Conservation (phyloP, 345 rosid species). For the Arabis hirsuta region DNA sequence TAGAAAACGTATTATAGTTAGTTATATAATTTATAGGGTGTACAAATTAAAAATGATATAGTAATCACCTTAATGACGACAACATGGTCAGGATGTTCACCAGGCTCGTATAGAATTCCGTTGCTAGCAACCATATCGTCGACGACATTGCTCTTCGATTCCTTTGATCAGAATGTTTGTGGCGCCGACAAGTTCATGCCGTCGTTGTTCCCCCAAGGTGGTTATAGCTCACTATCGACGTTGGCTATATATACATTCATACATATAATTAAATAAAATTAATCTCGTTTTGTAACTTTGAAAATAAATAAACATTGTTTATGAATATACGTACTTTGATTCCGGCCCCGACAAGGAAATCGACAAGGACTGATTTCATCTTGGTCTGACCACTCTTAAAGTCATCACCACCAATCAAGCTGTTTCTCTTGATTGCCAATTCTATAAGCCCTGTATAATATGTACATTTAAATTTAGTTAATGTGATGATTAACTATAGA, state of each 20-base stretch:
- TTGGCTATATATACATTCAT: conserved; percentile 57
- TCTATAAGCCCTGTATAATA: conserved; percentile 77
- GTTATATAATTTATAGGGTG: too few relatives aligned
- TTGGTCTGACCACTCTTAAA: conserved; percentile 99
- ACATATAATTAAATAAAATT: neutral
- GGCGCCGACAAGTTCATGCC: conserved; percentile 99
- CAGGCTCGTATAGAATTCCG: conserved; percentile 81
- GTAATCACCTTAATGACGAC: conserved; percentile 90
- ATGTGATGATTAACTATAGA: neutral
- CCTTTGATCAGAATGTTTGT: conserved; percentile 94
- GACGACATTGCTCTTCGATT: conserved; percentile 95
- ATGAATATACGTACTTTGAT: conserved; percentile 62
- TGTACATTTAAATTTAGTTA: neutral
- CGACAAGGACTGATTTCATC: conserved; percentile 93
- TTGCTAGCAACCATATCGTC: conserved; percentile 99
- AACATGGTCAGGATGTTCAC: conserved; percentile 99
- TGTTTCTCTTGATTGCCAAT: conserved; percentile 77
- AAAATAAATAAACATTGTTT: neutral
- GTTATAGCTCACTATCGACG: conserved; percentile 96
- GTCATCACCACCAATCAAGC: conserved; percentile 97
- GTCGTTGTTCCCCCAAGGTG: conserved; percentile 98
- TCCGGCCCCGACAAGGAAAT: conserved; percentile 98
- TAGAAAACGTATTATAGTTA: too few relatives aligned
- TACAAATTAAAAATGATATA: too few relatives aligned
- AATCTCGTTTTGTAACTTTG: conserved; percentile 13